phyloP scores from a whole-genome alignment of 2,329 filamentous ascomycete species.

The Raffaelea deltoideospora region DNA sequence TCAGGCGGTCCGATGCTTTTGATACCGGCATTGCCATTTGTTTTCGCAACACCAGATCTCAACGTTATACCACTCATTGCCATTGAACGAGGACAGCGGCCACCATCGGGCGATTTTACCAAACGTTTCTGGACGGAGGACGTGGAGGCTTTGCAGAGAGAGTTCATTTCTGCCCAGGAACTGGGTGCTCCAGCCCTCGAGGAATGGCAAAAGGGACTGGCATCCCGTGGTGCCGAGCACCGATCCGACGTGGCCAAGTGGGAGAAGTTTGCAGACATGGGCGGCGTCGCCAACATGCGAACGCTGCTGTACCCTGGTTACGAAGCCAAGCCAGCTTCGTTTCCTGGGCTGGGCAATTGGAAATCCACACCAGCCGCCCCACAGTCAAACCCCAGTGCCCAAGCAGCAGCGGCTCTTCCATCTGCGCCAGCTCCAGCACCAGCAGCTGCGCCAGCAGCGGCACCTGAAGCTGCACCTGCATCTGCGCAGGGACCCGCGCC shows the following conservation, averaged over 20 bases:
- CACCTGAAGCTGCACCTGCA: background rate
- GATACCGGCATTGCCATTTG: constrained; percentile 53
- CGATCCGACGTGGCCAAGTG: constrained; percentile 51
- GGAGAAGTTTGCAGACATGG: constrained; percentile 54
- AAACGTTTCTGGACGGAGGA: constrained; percentile 54
- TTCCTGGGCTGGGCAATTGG: no score
- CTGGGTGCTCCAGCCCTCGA: constrained; percentile 54
- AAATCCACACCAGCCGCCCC: no score
- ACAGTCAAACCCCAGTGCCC: no score
- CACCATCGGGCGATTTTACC: constrained; percentile 33
- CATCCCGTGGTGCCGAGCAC: constrained; percentile 42
- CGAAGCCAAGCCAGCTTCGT: constrained; percentile 1
- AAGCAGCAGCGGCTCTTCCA: background rate
- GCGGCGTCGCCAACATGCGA: constrained; percentile 24
- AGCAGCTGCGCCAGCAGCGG: background rate
- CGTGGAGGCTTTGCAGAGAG: constrained; percentile 43
- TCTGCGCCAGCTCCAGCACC: background rate
- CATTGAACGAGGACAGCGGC: constrained; percentile 33
- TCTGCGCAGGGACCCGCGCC: no score
- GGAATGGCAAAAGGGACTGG: constrained; percentile 68
- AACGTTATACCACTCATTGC: constrained; percentile 42
- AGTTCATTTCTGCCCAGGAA: constrained; percentile 48
- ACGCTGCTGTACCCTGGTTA: constrained; percentile 14
- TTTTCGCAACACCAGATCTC: constrained; percentile 45
- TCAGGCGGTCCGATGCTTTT: constrained; percentile 43